A percentile compares a stretch with the other conserved stretches of the same genome.
phyloP scores from a whole-genome alignment of 2,329 filamentous ascomycete genomes.

The Pseudogymnoascus sp. region DNA sequence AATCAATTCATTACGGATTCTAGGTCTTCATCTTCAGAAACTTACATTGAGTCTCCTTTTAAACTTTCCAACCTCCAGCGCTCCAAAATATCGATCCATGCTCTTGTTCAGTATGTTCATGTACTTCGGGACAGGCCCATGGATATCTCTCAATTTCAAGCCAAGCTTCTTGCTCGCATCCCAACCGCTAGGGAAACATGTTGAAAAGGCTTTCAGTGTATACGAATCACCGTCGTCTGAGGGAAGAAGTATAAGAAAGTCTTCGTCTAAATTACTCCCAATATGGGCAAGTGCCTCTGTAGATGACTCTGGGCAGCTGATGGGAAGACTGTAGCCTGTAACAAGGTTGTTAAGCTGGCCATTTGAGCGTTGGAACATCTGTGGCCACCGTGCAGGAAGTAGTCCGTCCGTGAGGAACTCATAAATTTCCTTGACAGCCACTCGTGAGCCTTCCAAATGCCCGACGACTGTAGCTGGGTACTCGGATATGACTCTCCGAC shows the following conservation, averaged over 20 bases:
- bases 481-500: slow-evolving; percentile 37
- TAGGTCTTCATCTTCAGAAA: neutral
- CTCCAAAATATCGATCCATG: slow-evolving; percentile 55
- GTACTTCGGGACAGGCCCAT: slow-evolving; percentile 50
- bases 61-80: slow-evolving; percentile 42
- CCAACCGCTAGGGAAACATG: slow-evolving; percentile 51
- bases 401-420: slow-evolving; percentile 44
- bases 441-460: slow-evolving; percentile 29
- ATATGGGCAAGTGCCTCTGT: slow-evolving; percentile 38
- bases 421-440: slow-evolving; percentile 49
- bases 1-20: neutral
- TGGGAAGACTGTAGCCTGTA: slow-evolving; percentile 36
- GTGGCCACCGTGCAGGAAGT: slow-evolving; percentile 48
- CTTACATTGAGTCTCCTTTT: slow-evolving; percentile 45
- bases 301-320: slow-evolving; percentile 29
- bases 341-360: slow-evolving; percentile 34
- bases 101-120: slow-evolving; percentile 44
- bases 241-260: slow-evolving; percentile 50
- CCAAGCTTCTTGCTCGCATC: slow-evolving; percentile 46
- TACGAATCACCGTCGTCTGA: slow-evolving; percentile 34
- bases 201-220: slow-evolving; percentile 45
- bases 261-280: slow-evolving; percentile 46
- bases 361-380: slow-evolving; percentile 36
- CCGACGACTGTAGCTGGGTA: slow-evolving; percentile 35
- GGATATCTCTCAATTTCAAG: slow-evolving; percentile 44